Evolutionary conservation across 129 eudicot genomes (phyloP), one percentile per base, ranked within the genome.

Genomic region (Flaveria trinervia): DNA sequence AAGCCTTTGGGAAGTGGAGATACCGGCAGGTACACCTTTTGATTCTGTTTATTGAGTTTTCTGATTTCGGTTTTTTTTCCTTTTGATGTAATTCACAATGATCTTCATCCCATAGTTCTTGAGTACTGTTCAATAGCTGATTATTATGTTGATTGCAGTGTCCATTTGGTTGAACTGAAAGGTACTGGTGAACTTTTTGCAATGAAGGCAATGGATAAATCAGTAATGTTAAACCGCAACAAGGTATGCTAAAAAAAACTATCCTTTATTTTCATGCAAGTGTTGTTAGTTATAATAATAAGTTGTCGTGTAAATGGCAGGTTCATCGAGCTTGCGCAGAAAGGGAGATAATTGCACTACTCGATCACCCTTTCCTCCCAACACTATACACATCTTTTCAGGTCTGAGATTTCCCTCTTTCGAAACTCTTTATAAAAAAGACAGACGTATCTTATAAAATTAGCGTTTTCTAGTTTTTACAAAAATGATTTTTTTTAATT

Each of bases 141-240:
- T 30, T 17, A 7, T 16, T 72, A 64, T 82, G 74, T 46, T 65
- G 73, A 61, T 51, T 86, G 86, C 88, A 94, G 99, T 80, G 99
- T 94, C 73, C 99, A 94, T 87, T 80, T 94, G 89, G 99, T 94
- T 80, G 99, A 94, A 84, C 88, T 94, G 65, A 88, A 85, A 79
- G 93, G 94, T 50, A 86, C 86, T 5, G 96, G 86, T 20, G 90
- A 89, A 81, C 88, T 94, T 73, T 94, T 80, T 69, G 99, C 99
- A 51, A 94, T 94, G 99, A 94, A 94, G 83, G 99, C 99, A 57
- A 94, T 94, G 99, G 99, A 94, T 28, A 94, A 91, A 83, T 80
- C 93, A 64, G 86, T 86, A 59, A 94, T 94, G 99, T 67, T 91
- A 74, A 91, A 85, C 70, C 92, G 99, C 67, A 94, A 94, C 85